A percentile compares a stretch with the other conserved stretches of the same genome.
Conservation (phyloP, 805 yeast species). For the Candida berthetii region DNA sequence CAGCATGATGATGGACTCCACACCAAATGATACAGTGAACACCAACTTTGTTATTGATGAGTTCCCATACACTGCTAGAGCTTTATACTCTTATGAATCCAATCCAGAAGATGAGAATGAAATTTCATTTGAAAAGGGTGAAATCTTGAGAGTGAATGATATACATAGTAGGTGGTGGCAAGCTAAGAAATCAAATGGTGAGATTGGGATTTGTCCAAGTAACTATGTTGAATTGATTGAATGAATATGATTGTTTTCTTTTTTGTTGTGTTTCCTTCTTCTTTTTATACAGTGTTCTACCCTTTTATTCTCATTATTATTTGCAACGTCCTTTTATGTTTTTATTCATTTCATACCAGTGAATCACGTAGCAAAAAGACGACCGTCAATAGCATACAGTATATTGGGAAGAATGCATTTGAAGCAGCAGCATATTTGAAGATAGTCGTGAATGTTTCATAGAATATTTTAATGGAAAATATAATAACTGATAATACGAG, state of each 20-base stretch:
- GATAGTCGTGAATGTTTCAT: no score
- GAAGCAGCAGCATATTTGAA: not conserved
- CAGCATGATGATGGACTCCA: conserved; percentile 1
- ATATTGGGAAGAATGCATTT: not conserved
- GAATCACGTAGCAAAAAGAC: not conserved
- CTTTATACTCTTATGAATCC: conserved; percentile 82
- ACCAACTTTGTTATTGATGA: conserved; percentile 28
- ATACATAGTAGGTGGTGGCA: conserved; percentile 99
- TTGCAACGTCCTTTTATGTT: no score
- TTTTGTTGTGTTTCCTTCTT: not conserved
- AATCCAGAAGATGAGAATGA: conserved; percentile 92
- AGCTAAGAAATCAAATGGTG: conserved; percentile 84
- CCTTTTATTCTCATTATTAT: not conserved
- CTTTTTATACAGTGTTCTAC: not conserved
- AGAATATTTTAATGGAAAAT: no score
- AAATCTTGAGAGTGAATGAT: conserved; percentile 85
- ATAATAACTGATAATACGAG: no score
- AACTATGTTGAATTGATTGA: conserved; percentile 80
- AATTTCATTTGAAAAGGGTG: conserved; percentile 85
- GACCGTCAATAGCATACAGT: not conserved
- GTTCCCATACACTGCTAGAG: conserved; percentile 82
- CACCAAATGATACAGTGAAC: conserved; percentile 11
- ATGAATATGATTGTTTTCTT: conserved; percentile 6
- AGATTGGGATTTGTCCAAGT: conserved; percentile 94
- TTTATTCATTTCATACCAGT: not conserved